Evolutionary conservation across 2,329 filamentous ascomycete genomes (phyloP).

Genomic region (Dothistroma septosporum): DNA sequence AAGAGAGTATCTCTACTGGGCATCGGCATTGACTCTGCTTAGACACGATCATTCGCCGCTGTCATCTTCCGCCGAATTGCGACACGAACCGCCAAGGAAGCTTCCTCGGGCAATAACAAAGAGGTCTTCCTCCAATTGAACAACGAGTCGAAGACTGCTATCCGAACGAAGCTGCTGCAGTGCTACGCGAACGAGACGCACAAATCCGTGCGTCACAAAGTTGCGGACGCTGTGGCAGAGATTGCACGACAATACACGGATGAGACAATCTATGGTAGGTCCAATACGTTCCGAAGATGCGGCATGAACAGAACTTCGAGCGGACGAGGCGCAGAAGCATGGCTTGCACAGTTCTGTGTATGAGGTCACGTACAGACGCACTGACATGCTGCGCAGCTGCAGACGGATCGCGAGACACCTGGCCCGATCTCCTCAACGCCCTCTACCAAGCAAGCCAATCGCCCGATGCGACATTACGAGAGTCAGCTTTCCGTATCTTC

Average conservation of each 20-base stretch:
- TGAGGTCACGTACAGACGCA: background rate
- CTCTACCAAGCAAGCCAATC: conserved; percentile 91
- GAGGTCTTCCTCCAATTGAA: conserved; percentile 83
- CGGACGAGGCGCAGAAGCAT: background rate
- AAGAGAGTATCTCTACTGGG: background rate
- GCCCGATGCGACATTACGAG: conserved; percentile 74
- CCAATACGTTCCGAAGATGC: background rate
- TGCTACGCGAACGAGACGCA: conserved; percentile 69
- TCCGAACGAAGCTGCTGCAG: conserved; percentile 79
- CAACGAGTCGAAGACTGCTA: conserved; percentile 68
- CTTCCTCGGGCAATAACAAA: conserved; percentile 62
- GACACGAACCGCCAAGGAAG: conserved; percentile 77
- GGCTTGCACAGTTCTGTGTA: background rate
- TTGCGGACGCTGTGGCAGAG: conserved; percentile 96
- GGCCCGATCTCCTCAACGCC: conserved; percentile 81
- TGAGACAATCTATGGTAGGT: conserved; percentile 42
- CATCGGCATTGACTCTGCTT: conserved; percentile 13
- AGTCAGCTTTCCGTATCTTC: conserved; percentile 92
- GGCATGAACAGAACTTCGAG: background rate
- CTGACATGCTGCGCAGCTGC: conserved; percentile 1
- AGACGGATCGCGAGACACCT: conserved; percentile 53
- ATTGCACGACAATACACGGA: conserved; percentile 92
- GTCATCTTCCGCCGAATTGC: conserved; percentile 93
- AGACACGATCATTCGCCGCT: conserved; percentile 87
- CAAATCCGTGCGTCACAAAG: conserved; percentile 80